Base-by-base conservation (phyloP, 2,329 filamentous ascomycete species). In the Pseudopyricularia cyperi region DNA sequence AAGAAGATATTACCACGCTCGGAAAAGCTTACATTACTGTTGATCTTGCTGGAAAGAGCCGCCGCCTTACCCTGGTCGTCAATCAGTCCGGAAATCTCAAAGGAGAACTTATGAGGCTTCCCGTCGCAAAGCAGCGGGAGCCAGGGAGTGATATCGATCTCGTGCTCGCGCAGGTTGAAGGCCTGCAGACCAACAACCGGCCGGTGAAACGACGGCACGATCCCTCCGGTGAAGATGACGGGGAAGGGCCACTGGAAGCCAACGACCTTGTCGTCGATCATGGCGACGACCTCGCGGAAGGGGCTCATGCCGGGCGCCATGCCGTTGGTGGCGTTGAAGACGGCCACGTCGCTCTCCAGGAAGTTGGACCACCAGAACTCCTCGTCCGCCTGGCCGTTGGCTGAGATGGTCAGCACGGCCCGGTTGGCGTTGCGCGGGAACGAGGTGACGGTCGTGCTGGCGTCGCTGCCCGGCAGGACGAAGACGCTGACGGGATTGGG, bases 361-460 rank as follows among this genome's bases (percentile, higher is more conserved):
- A 89, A 81, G 60, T 91, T 91, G 53, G 75, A 78, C 81, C 85
- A 93, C 87, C 88, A 94, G 60, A 91, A 91, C 63, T 94, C 88
- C 67, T 93, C 88, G 15, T 73, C 68, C 0, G 75, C 75, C 63
- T 93, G 88, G 1, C 86, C 88, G 57, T 82, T 88, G 15, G 87
- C 85, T 8, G 84, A 80, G n/a, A 93, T 74, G 0, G 85, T 81
- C 52, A 91, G 79, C 8, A 89, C 77, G 17, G 87, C 88, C 53
- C 82, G 80, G 51, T 78, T 76, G 19, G 75, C 73, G 59, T 87
- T 84, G 49, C 68, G 71, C 2, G 87, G 87, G 44, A 94, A 71
- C n/a, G 57, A 33, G 32, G 15, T 52, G 42, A 89, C 65, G 0
- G 70, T 71, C 55, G 76, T 77, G 1, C 73, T 74, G 1, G 85